phyloP scores from a whole-genome alignment of 768 basidiomycete species.

The Pulveroboletus sp. region DNA sequence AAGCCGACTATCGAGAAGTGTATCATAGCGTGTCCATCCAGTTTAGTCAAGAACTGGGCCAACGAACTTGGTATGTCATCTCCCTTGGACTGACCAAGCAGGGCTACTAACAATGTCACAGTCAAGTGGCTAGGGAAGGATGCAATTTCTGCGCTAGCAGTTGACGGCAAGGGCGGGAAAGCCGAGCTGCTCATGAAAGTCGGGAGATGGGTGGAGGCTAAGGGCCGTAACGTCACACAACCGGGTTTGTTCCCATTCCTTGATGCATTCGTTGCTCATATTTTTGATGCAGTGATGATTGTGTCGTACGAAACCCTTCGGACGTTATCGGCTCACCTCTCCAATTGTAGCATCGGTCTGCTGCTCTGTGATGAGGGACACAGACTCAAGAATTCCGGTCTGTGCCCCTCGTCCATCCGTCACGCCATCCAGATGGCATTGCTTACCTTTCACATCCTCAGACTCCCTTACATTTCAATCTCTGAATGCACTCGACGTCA shows the following conservation, averaged over 20 bases:
- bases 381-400: constrained; percentile 92
- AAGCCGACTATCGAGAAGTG: constrained; percentile 94
- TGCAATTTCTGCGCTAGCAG: constrained; percentile 75
- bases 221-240: constrained; percentile 86
- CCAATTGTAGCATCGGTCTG: constrained; percentile 80
- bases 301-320: constrained; percentile 97
- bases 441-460: constrained; percentile 26
- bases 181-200: constrained; percentile 77
- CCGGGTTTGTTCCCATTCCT: constrained; percentile 56
- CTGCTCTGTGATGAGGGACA: constrained; percentile 98
- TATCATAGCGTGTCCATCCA: constrained; percentile 96
- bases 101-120: constrained; percentile 29
- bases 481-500: constrained; percentile 78
- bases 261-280: not conserved
- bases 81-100: not conserved
- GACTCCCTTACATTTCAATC: constrained; percentile 88
- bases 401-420: constrained; percentile 16
- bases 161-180: constrained; percentile 92
- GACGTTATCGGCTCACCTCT: constrained; percentile 71
- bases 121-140: constrained; percentile 96
- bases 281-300: constrained; percentile 77
- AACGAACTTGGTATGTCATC: constrained; percentile 78
- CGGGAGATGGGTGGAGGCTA: constrained; percentile 84
- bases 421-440: not conserved
- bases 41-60: constrained; percentile 97